Base-by-base conservation (phyloP, 768 basidiomycete species). In the Myochromella boudieri region DNA sequence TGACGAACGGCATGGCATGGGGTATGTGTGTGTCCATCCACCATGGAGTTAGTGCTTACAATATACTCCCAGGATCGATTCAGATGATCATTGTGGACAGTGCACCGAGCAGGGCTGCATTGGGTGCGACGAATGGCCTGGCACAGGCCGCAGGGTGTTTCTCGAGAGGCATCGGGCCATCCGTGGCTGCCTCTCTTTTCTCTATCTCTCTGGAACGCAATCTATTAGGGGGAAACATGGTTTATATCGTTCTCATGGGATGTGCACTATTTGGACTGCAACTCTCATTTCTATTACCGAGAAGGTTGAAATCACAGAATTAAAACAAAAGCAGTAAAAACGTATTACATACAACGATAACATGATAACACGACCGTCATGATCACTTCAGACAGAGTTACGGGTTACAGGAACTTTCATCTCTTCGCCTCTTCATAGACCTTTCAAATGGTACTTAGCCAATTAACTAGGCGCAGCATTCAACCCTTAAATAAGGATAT, bases 81-180 rank as follows among this genome's bases (percentile, higher is more conserved):
- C 84, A 69, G 56, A 68, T 65, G 59, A 69, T 56, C 59, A 74
- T 65, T 44, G 80, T 60, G 63, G 76, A 55, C 68, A 76, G 55
- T 59, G 71, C 60, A 54, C 80, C 58, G 53, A 61, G 56, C 26
- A 64, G 65, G 2, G 60, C 66, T 0, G 57, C 76, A 5, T 62
- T 86, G 4, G 81, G 77, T 1, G 71, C 78, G 5, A 71, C 74
- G 3, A 81, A 81, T 49, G 80, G 81, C 7, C 49, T 83, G 24
- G 80, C 72, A 6, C 82, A 85, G 57, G 77, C 80, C 55, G 58
- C 73, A 4, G 68, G 70, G 1, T 78, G 75, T 1, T 58, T 71
- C 1, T 64, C 74, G 54, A 70, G 82, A 27, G 68, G 71, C 3
- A 55, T 72, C 11, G 71, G 66, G 3, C 74, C 73, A 3, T 61